phyloP scores from a whole-genome alignment of 1,284 basidiomycete genomes.

The Heliocybe sulcata region DNA sequence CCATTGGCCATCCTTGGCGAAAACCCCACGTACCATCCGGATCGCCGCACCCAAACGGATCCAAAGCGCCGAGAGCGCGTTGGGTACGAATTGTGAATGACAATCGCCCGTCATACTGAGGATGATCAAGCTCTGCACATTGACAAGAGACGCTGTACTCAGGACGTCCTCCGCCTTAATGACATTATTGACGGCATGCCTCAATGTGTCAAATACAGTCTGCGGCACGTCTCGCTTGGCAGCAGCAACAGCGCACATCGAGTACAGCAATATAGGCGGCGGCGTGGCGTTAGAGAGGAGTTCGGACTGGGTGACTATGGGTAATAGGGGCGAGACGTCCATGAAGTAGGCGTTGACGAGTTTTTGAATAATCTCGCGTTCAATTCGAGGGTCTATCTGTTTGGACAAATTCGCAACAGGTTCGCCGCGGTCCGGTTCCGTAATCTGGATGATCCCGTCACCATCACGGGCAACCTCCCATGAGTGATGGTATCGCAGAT shows the following conservation, averaged over 20 bases:
- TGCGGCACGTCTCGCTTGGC: conserved; percentile 80
- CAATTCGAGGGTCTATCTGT: conserved; percentile 60
- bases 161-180: conserved; percentile 89
- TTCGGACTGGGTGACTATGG: conserved; percentile 82
- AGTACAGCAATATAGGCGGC: conserved; percentile 80
- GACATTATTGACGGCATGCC: conserved; percentile 78
- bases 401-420: conserved; percentile 46
- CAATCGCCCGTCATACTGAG: conserved; percentile 75
- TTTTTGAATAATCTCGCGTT: conserved; percentile 73
- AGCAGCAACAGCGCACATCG: conserved; percentile 89
- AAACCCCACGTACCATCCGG: conserved; percentile 60
- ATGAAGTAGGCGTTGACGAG: conserved; percentile 90
- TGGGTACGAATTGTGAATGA: conserved; percentile 74
- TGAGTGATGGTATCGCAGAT: conserved; percentile 75
- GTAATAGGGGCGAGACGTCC: conserved; percentile 79
- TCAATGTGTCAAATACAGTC: conserved; percentile 77
- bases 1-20: conserved; percentile 6
- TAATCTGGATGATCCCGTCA: conserved; percentile 85
- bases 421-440: conserved; percentile 54
- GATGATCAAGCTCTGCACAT: conserved; percentile 86
- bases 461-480: conserved; percentile 80
- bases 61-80: conserved; percentile 72
- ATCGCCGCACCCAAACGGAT: conserved; percentile 72
- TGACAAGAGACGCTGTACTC: conserved; percentile 79
- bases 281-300: conserved; percentile 74